Evolutionary conservation across 495 filamentous ascomycete genomes (phyloP), one percentile per base, ranked within the genome.

Genomic region (Penicillium ochrochloron): DNA sequence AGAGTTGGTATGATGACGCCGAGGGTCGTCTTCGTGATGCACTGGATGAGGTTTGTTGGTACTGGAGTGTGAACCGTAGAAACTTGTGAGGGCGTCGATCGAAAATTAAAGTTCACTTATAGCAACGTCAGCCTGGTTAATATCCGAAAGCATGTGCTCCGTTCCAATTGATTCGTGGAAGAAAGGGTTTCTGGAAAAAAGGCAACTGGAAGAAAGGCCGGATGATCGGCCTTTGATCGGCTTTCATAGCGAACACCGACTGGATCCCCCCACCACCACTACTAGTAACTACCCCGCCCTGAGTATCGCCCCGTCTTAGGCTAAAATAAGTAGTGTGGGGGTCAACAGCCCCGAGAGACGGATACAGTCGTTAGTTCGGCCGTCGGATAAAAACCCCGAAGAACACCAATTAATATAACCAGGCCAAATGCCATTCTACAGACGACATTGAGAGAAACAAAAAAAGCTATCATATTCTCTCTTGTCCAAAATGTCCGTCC

Each of bases 401-500:
- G 12, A 15, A 56, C 31, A 33, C 2, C 2, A 0, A 77, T 82
- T 8, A 76, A 33, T 56, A 25, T 56, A 56, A 56, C 5, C 23
- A 29, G 33, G 29, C 33, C 21, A 31, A 10, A 52, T 52, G 9
- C 44, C 44, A 48, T 48, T 23, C 9, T 48, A 3, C 19, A 25
- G 10, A 5, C 2, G 15, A 12, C 23, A 23, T 11, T 1, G 21
- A 14, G 3, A 7, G 6, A 23, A 15, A 5, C 31, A 2, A 12
- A 35, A 0, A 78, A 76, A 33, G 21, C 9, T 23, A 10, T 25
- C 9, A 21, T 6, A 56, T 37, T 25, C 10, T 23, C 12, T 9
- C 31, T 31, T 14, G 17, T 5, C 27, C 54, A 69, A 41, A 60
- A 77, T 77, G 75, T 77, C 75, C 10, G 48, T 73, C 53, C 63